phyloP scores from a whole-genome alignment of 768 basidiomycete species.

The Daedalea quercina region DNA sequence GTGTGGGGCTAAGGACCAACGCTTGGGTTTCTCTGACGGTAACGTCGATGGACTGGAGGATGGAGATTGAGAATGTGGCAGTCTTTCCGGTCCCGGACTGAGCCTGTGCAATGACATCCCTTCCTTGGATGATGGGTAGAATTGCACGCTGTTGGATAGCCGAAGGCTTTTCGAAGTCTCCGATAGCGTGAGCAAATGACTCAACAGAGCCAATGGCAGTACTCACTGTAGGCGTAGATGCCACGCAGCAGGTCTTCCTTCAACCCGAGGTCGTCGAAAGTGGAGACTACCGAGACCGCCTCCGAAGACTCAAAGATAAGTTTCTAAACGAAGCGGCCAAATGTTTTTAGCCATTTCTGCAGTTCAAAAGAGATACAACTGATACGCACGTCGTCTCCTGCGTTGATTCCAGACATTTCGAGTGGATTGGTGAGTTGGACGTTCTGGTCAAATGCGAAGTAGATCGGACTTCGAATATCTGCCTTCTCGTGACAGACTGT shows the following conservation, averaged over 20 bases:
- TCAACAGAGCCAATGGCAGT: slow-evolving; percentile 2
- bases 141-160: slow-evolving; percentile 99
- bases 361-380: slow-evolving; percentile 4
- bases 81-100: slow-evolving; percentile 99
- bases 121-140: slow-evolving; percentile 88
- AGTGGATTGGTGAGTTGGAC: slow-evolving; percentile 30
- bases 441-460: slow-evolving; percentile 4
- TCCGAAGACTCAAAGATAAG: slow-evolving; percentile 95
- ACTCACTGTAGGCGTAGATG: slow-evolving; percentile 88
- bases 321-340: slow-evolving; percentile 43
- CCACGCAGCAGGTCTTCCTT: slow-evolving; percentile 95
- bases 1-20: slow-evolving; percentile 94
- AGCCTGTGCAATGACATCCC: slow-evolving; percentile 98
- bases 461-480: slow-evolving; percentile 51
- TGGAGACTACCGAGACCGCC: slow-evolving; percentile 81
- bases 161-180: slow-evolving; percentile 95
- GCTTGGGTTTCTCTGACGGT: slow-evolving; percentile 94
- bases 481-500: slow-evolving; percentile 3
- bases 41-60: slow-evolving; percentile 96
- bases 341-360: not conserved
- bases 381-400: slow-evolving; percentile 73
- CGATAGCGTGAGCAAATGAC: not conserved
- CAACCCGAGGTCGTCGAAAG: slow-evolving; percentile 84
- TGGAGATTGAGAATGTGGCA: slow-evolving; percentile 96
- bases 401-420: slow-evolving; percentile 74